A percentile compares a stretch with the other conserved stretches of the same genome.
Conservation (phyloP, 1,139 yeast genomes). For the Taphrina wiesneri region DNA sequence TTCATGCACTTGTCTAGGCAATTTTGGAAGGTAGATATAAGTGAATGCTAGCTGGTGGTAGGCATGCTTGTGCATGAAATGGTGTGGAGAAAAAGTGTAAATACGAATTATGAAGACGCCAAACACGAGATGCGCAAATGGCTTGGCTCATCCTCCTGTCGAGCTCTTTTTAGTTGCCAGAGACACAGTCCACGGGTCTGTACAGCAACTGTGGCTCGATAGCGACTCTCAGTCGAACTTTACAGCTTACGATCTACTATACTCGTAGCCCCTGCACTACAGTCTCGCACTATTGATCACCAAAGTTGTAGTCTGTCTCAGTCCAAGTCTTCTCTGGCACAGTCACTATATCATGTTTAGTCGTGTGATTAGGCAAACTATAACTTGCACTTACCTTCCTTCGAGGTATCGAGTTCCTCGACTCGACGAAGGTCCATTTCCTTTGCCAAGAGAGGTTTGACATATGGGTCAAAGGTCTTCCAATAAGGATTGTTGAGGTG, state of each 20-base stretch:
- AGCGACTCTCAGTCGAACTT: too few species aligned
- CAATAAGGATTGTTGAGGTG: slow-evolving; percentile 32
- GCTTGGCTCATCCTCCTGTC: neutral
- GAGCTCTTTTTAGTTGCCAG: neutral
- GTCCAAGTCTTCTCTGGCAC: slow-evolving; percentile 28
- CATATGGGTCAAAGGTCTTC: slow-evolving; percentile 33
- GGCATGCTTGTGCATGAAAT: neutral
- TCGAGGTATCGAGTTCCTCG: slow-evolving; percentile 26
- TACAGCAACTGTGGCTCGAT: too few species aligned
- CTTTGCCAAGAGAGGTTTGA: slow-evolving; percentile 24
- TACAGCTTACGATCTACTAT: too few species aligned
- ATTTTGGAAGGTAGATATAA: neutral
- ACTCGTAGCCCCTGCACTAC: too few species aligned
- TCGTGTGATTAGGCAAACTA: neutral
- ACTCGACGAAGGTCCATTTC: slow-evolving; percentile 30
- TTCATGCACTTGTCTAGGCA: neutral
- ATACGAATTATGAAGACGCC: neutral
- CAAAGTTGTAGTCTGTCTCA: slow-evolving; percentile 17
- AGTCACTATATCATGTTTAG: slow-evolving; percentile 2
- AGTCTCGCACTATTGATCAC: neutral
- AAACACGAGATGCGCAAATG: neutral
- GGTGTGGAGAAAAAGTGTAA: neutral
- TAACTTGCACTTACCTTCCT: slow-evolving; percentile 5
- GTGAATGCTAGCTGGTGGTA: neutral
- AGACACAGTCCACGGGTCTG: too few species aligned